Evolutionary conservation across 1,284 basidiomycete genomes (phyloP).

Genomic region (Trametes hirsuta): DNA sequence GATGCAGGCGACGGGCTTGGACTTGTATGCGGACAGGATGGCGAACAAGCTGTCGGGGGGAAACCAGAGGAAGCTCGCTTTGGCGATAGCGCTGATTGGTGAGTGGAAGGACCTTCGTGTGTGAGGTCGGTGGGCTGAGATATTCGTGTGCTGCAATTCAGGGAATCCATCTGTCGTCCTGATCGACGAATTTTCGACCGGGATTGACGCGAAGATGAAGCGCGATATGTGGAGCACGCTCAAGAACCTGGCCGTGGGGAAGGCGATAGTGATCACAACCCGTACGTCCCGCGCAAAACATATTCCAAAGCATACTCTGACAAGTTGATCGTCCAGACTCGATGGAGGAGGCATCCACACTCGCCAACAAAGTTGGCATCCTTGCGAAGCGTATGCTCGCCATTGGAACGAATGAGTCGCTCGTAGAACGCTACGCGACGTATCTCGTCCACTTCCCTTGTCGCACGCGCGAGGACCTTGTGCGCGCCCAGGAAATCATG

Average conservation of each 20-base stretch:
- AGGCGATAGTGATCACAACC: slow-evolving; percentile 71
- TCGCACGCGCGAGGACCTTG: slow-evolving; percentile 60
- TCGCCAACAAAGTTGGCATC: slow-evolving; percentile 76
- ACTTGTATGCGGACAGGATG: slow-evolving; percentile 66
- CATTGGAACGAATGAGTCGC: slow-evolving; percentile 66
- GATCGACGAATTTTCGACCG: slow-evolving; percentile 85
- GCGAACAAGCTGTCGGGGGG: slow-evolving; percentile 79
- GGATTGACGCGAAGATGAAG: slow-evolving; percentile 84
- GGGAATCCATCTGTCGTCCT: slow-evolving; percentile 79
- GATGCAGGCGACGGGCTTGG: slow-evolving; percentile 62
- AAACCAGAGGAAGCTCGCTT: slow-evolving; percentile 77
- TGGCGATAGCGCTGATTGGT: slow-evolving; percentile 75
- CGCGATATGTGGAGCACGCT: slow-evolving; percentile 82
- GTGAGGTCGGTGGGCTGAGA: too few species aligned
- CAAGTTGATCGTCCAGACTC: slow-evolving; percentile 51
- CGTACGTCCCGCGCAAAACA: slow-evolving; percentile 44
- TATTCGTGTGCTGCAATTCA: slow-evolving; percentile 6
- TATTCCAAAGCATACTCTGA: not conserved
- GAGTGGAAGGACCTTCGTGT: too few species aligned
- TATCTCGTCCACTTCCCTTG: slow-evolving; percentile 83
- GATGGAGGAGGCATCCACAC: slow-evolving; percentile 83
- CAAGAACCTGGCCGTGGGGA: slow-evolving; percentile 62
- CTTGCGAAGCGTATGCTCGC: slow-evolving; percentile 70
- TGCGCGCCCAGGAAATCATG: slow-evolving; percentile 62
- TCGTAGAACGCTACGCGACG: slow-evolving; percentile 69